phyloP scores from a whole-genome alignment of 176 grass and related monocot genomes.

The Ensete ventricosum region DNA sequence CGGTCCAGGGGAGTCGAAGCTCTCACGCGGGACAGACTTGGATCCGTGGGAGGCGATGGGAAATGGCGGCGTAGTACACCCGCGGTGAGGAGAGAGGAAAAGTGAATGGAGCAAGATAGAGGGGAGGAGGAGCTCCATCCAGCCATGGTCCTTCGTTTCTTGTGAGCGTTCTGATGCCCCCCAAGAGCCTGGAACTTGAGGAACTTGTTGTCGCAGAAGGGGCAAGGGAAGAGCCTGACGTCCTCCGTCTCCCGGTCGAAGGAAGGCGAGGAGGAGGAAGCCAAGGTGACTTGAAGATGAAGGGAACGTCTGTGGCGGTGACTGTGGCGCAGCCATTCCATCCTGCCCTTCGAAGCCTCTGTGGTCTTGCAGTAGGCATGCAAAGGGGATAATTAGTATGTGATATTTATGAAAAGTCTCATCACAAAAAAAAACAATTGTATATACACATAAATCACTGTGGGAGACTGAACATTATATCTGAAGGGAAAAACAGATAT shows the following conservation, averaged over 20 bases:
- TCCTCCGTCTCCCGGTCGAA: slow-evolving; percentile 7
- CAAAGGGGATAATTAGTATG: too few species aligned
- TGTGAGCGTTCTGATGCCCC: slow-evolving; percentile 97
- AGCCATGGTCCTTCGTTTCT: slow-evolving; percentile 57
- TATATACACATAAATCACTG: too few species aligned
- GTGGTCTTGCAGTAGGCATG: background rate
- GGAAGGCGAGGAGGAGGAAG: background rate
- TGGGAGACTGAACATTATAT: too few species aligned
- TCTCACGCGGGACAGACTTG: background rate
- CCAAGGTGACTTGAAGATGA: slow-evolving; percentile 28
- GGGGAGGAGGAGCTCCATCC: slow-evolving; percentile 53
- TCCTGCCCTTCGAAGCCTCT: background rate
- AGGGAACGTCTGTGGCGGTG: background rate
- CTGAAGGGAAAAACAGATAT: too few species aligned
- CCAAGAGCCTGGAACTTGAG: slow-evolving; percentile 97
- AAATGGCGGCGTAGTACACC: background rate
- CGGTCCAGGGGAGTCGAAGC: background rate
- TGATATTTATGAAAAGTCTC: too few species aligned
- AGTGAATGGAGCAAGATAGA: slow-evolving; percentile 1
- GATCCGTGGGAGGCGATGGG: slow-evolving; percentile 34
- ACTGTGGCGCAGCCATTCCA: slow-evolving; percentile 1
- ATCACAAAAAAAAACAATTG: too few species aligned
- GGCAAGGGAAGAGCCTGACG: slow-evolving; percentile 79
- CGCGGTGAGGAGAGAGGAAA: slow-evolving; percentile 3
- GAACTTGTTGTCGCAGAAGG: slow-evolving; percentile 98